phyloP scores from a whole-genome alignment of 2,329 filamentous ascomycete genomes.

The Ophioceras dolichostomum region DNA sequence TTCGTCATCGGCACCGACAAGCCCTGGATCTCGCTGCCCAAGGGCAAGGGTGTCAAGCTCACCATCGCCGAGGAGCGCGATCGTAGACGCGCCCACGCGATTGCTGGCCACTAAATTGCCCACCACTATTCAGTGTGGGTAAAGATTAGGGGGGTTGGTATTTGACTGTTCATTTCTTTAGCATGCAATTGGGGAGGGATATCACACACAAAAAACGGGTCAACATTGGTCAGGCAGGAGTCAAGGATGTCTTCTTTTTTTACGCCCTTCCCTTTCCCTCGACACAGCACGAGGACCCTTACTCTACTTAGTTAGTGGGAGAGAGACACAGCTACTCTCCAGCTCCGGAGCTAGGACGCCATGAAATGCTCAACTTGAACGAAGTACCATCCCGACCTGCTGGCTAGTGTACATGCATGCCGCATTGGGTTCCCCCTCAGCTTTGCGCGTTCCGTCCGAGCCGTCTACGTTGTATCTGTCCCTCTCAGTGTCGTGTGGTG shows the following conservation, averaged over 20 bases:
- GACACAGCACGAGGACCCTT: too few relatives aligned
- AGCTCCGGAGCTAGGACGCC: background rate
- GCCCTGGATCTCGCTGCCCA: slow-evolving; percentile 98
- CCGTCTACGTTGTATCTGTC: too few relatives aligned
- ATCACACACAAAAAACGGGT: background rate
- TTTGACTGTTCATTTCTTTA: too few relatives aligned
- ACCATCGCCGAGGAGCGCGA: slow-evolving; percentile 98
- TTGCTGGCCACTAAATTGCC: slow-evolving; percentile 35
- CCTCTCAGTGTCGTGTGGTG: too few relatives aligned
- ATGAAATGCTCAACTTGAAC: slow-evolving; percentile 2
- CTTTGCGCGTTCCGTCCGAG: too few relatives aligned
- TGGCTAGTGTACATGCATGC: too few relatives aligned
- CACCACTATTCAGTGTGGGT: slow-evolving; percentile 1
- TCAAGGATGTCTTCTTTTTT: slow-evolving; percentile 3
- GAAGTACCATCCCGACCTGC: slow-evolving; percentile 2
- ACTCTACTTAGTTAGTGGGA: too few relatives aligned
- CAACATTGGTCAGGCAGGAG: slow-evolving; percentile 2
- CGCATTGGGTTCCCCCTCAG: too few relatives aligned
- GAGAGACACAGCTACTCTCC: slow-evolving; percentile 1
- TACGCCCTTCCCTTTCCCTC: too few relatives aligned
- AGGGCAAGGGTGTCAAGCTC: slow-evolving; percentile 99
- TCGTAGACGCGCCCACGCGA: slow-evolving; percentile 65
- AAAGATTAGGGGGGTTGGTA: too few relatives aligned
- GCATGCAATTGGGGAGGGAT: background rate
- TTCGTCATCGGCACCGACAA: slow-evolving; percentile 98